phyloP scores from a whole-genome alignment of 2,329 filamentous ascomycete species.

The Penicillium sp. region DNA sequence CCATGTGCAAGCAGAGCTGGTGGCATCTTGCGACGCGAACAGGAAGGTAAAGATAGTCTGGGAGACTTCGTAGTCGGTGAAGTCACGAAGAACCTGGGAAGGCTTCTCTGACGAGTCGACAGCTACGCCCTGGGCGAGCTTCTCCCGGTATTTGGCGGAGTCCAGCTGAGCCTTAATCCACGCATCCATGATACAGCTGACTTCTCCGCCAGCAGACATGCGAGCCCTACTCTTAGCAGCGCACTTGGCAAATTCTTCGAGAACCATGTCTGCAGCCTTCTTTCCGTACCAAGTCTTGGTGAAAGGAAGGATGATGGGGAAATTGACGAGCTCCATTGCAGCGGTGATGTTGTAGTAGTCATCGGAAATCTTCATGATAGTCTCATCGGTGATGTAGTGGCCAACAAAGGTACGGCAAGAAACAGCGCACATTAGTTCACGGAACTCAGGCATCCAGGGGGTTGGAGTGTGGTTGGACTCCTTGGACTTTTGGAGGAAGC shows the following conservation, averaged over 20 bases:
- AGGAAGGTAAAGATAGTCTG: slow-evolving; percentile 60
- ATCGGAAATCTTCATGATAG: slow-evolving; percentile 91
- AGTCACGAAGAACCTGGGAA: slow-evolving; percentile 55
- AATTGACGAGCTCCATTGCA: slow-evolving; percentile 95
- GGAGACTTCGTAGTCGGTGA: slow-evolving; percentile 55
- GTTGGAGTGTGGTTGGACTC: slow-evolving; percentile 73
- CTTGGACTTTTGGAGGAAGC: slow-evolving; percentile 76
- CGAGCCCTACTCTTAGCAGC: slow-evolving; percentile 91
- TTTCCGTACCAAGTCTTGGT: slow-evolving; percentile 98
- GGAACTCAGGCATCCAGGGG: slow-evolving; percentile 90
- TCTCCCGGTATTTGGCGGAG: slow-evolving; percentile 79
- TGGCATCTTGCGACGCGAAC: slow-evolving; percentile 80
- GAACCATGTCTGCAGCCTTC: slow-evolving; percentile 90
- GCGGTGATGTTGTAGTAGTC: slow-evolving; percentile 97
- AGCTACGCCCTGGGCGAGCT: slow-evolving; percentile 71
- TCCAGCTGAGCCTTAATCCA: slow-evolving; percentile 91
- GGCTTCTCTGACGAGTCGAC: slow-evolving; percentile 74
- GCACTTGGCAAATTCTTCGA: slow-evolving; percentile 87
- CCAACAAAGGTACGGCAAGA: slow-evolving; percentile 97
- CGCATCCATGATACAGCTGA: slow-evolving; percentile 92
- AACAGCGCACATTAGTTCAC: slow-evolving; percentile 92
- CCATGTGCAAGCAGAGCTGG: slow-evolving; percentile 91
- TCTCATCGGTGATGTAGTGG: slow-evolving; percentile 88
- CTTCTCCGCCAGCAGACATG: slow-evolving; percentile 84
- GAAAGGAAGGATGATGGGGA: slow-evolving; percentile 93